A percentile compares a stretch with the other conserved stretches of the same genome.
phyloP scores from a whole-genome alignment of 2,329 filamentous ascomycete genomes.

The Phyllosticta citribraziliensis region DNA sequence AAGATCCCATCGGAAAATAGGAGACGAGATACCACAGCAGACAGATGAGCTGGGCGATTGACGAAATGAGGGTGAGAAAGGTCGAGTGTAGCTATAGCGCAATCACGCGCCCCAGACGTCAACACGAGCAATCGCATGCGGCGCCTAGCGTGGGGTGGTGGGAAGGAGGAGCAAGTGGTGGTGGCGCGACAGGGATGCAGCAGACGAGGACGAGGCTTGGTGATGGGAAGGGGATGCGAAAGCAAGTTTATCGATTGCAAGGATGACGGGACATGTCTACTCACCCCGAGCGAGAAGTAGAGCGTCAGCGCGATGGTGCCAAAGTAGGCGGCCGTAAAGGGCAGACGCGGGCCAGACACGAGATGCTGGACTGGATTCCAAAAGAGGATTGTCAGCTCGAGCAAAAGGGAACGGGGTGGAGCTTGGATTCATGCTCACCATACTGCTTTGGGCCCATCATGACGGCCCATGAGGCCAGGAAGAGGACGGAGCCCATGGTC shows the following conservation, averaged over 20 bases:
- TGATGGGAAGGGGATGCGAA: background rate
- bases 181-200: conserved; percentile 11
- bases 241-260: conserved; percentile 12
- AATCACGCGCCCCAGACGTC: conserved; percentile 27
- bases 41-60: conserved; percentile 72
- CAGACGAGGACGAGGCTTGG: background rate
- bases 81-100: conserved; percentile 64
- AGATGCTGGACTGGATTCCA: conserved; percentile 56
- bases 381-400: background rate
- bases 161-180: conserved; percentile 17
- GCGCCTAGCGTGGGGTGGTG: conserved; percentile 18
- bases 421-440: conserved; percentile 26
- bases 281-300: conserved; percentile 85
- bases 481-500: conserved; percentile 85
- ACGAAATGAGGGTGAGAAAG: conserved; percentile 73
- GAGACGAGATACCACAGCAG: conserved; percentile 90
- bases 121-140: conserved; percentile 23
- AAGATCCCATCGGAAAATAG: conserved; percentile 96
- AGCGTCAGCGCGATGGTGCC: conserved; percentile 83
- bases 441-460: conserved; percentile 88
- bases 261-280: conserved; percentile 30
- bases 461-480: conserved; percentile 84
- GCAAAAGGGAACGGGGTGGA: conserved; percentile 8
- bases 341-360: conserved; percentile 71
- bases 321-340: conserved; percentile 92